A percentile compares a stretch with the other conserved stretches of the same genome.
Evolutionary conservation across 1,139 yeast species (phyloP).

Genomic region (Saccharomyces hybrid): DNA sequence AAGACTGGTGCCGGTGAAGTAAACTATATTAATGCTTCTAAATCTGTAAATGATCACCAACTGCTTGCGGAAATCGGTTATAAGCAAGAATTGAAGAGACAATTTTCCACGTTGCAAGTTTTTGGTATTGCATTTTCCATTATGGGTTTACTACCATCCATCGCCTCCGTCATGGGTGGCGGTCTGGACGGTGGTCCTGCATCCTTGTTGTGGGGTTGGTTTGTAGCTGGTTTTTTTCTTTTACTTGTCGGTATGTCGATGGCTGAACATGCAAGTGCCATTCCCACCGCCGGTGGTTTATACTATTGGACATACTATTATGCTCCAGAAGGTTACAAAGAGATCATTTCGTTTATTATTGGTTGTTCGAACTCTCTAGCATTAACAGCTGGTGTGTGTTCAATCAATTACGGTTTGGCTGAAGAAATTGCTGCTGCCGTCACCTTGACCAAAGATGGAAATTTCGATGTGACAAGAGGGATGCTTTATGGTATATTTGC

Average conservation of each 20-base stretch:
- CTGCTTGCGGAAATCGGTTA: conserved; percentile 48
- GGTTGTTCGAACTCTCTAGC: conserved; percentile 56
- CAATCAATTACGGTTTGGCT: conserved; percentile 54
- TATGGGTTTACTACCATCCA: conserved; percentile 46
- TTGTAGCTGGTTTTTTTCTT: conserved; percentile 49
- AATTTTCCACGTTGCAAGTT: conserved; percentile 41
- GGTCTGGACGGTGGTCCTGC: conserved; percentile 47
- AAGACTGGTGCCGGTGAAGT: conserved; percentile 22
- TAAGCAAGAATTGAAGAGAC: conserved; percentile 43
- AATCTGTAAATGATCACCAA: conserved; percentile 36
- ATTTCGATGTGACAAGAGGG: conserved; percentile 40
- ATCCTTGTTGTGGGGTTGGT: conserved; percentile 68
- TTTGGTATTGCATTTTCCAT: conserved; percentile 46
- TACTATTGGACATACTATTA: conserved; percentile 53
- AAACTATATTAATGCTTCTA: conserved; percentile 19
- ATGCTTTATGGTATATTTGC: conserved; percentile 50
- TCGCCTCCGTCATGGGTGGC: conserved; percentile 35
- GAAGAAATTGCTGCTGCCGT: conserved; percentile 46
- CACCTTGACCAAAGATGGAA: conserved; percentile 40
- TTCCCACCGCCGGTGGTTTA: conserved; percentile 67
- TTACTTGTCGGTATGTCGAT: conserved; percentile 51
- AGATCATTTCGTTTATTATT: conserved; percentile 46
- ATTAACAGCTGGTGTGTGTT: conserved; percentile 47
- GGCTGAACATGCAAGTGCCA: conserved; percentile 58
- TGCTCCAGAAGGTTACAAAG: conserved; percentile 41